Evolutionary conservation across 2,329 filamentous ascomycete species (phyloP).

Genomic region (Ilyonectria robusta): DNA sequence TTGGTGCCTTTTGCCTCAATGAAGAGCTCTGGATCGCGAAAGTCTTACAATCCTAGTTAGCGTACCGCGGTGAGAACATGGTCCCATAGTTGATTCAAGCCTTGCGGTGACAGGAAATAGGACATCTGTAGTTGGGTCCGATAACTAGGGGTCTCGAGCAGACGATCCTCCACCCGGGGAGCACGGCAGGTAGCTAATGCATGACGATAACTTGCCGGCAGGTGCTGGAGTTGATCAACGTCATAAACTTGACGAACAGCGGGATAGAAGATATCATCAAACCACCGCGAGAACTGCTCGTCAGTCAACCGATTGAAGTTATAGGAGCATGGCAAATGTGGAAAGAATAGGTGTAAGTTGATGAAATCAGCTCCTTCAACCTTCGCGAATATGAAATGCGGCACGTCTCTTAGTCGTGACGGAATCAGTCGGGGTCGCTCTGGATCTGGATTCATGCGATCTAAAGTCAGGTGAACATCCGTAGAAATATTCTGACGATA

Average conservation of each 20-base stretch:
- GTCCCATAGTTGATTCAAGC: constrained; percentile 22
- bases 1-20: not conserved
- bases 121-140: constrained; percentile 20
- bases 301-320: constrained; percentile 21
- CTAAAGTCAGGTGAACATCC: constrained; percentile 6
- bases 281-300: constrained; percentile 17
- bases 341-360: constrained; percentile 23
- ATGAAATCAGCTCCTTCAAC: constrained; percentile 24
- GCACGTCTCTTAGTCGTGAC: constrained; percentile 24
- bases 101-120: constrained; percentile 23
- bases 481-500: no score
- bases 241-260: constrained; percentile 25
- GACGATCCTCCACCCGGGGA: not conserved
- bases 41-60: constrained; percentile 11
- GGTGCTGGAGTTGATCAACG: constrained; percentile 23
- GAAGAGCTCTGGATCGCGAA: constrained; percentile 22
- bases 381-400: constrained; percentile 19
- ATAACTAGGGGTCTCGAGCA: constrained; percentile 22
- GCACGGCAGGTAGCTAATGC: constrained; percentile 27
- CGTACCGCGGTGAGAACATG: constrained; percentile 21
- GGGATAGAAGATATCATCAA: constrained; percentile 30
- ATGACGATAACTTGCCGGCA: constrained; percentile 29
- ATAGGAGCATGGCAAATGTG: constrained; percentile 14
- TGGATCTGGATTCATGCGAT: constrained; percentile 3
- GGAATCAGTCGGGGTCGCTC: constrained; percentile 14